phyloP scores from a whole-genome alignment of 2,329 filamentous ascomycete species.

The Hymenoscyphus fraxineus region DNA sequence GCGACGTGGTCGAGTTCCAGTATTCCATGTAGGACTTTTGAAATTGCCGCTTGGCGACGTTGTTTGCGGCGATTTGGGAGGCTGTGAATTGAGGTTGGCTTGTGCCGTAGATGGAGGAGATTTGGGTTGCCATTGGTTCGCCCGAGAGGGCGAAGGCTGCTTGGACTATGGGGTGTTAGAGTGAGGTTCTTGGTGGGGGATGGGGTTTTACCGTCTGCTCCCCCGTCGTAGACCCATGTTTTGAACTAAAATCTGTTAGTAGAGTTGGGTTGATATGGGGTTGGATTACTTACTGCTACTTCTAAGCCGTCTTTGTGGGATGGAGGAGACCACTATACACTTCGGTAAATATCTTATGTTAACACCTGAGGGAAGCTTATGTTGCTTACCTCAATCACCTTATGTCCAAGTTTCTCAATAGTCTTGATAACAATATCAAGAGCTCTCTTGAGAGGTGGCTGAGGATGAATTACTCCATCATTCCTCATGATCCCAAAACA shows the following conservation, averaged over 20 bases:
- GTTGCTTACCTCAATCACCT: conserved; percentile 42
- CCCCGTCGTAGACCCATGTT: conserved; percentile 46
- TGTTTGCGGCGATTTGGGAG: conserved; percentile 36
- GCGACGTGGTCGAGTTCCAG: conserved; percentile 29
- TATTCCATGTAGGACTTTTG: conserved; percentile 59
- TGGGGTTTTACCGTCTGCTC: conserved; percentile 38
- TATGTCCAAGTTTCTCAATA: conserved; percentile 51
- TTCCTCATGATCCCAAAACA: conserved; percentile 52
- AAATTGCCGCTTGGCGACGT: conserved; percentile 50
- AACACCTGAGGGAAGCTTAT: neutral
- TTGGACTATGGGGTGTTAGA: conserved; percentile 34
- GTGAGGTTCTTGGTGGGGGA: neutral
- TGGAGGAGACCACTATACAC: conserved; percentile 48
- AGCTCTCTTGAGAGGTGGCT: conserved; percentile 56
- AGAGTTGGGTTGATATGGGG: conserved; percentile 17
- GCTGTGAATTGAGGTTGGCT: conserved; percentile 34
- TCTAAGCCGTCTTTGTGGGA: conserved; percentile 41
- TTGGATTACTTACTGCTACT: conserved; percentile 39
- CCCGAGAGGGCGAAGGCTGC: conserved; percentile 50
- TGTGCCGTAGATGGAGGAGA: conserved; percentile 22
- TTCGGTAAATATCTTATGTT: neutral
- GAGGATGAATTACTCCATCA: conserved; percentile 48
- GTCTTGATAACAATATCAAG: conserved; percentile 48
- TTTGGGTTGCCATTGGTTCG: conserved; percentile 41
- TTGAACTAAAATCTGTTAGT: conserved; percentile 24